Conservation (phyloP, 1,139 yeast species). For the Candida glucosophila region DNA sequence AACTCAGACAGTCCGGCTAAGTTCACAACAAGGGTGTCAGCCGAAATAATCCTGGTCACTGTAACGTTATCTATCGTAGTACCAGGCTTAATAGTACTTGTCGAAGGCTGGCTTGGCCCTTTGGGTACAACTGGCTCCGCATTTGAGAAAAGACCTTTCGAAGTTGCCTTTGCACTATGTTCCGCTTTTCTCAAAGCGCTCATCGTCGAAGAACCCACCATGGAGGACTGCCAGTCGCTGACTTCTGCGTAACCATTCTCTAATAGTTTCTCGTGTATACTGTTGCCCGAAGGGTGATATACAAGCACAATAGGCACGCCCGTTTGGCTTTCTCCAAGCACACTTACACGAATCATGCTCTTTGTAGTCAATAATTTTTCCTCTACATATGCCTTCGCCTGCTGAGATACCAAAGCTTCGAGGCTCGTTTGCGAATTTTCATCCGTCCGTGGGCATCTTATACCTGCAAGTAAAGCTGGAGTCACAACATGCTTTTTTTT, state of each 20-base stretch:
- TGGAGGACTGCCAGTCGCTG: slow-evolving; percentile 76
- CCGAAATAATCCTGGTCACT: slow-evolving; percentile 53
- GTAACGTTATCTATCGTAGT: slow-evolving; percentile 40
- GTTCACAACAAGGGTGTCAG: slow-evolving; percentile 57
- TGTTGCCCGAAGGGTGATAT: slow-evolving; percentile 67
- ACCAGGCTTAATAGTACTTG: slow-evolving; percentile 39
- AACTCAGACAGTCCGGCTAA: slow-evolving; percentile 40
- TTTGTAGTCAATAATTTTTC: slow-evolving; percentile 58
- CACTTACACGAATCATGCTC: slow-evolving; percentile 39
- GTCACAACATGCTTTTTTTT: slow-evolving; percentile 38
- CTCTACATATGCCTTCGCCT: slow-evolving; percentile 60
- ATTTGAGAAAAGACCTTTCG: slow-evolving; percentile 55
- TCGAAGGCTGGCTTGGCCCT: too few species aligned
- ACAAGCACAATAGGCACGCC: slow-evolving; percentile 57
- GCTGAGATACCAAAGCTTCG: slow-evolving; percentile 50
- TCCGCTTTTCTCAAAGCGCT: slow-evolving; percentile 55
- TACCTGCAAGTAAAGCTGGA: slow-evolving; percentile 64
- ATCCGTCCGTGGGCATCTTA: slow-evolving; percentile 64
- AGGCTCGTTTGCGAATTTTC: slow-evolving; percentile 26
- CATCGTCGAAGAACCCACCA: slow-evolving; percentile 64
- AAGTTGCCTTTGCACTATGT: slow-evolving; percentile 53
- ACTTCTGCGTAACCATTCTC: slow-evolving; percentile 66
- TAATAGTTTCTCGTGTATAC: slow-evolving; percentile 57
- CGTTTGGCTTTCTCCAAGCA: slow-evolving; percentile 52
- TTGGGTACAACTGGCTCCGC: slow-evolving; percentile 11